Conservation (phyloP, 1,284 basidiomycete species). For the Heterobasidion occidentale region DNA sequence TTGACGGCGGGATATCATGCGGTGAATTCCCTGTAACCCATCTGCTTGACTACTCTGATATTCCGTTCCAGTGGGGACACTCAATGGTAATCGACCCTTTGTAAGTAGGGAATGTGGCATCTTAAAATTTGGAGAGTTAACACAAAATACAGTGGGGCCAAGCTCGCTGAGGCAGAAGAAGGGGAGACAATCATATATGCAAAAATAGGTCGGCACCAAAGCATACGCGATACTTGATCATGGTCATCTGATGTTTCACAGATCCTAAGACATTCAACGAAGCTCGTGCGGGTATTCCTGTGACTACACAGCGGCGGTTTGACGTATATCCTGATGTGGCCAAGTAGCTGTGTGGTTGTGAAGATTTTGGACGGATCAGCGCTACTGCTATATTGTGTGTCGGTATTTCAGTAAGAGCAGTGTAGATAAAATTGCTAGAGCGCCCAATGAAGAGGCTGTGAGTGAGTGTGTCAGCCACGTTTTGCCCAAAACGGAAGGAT, state of each 20-base stretch:
- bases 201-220: conserved; percentile 66
- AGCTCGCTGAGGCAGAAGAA: conserved; percentile 75
- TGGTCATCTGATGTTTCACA: conserved; percentile 24
- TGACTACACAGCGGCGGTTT: conserved; percentile 84
- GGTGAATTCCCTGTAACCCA: conserved; percentile 36
- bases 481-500: background rate
- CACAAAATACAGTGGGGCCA: conserved; percentile 54
- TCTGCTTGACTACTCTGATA: background rate
- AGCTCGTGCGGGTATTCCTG: conserved; percentile 78
- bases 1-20: conserved; percentile 79
- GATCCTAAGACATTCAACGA: conserved; percentile 66
- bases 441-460: background rate
- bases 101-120: conserved; percentile 36
- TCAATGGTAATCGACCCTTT: conserved; percentile 86
- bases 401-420: background rate
- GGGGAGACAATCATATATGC: conserved; percentile 77
- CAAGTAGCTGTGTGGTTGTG: conserved; percentile 2
- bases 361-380: background rate
- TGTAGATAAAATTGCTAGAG: background rate
- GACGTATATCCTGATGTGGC: conserved; percentile 84
- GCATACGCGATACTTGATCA: background rate
- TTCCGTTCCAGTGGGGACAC: conserved; percentile 72
- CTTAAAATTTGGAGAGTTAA: background rate
- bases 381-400: background rate
- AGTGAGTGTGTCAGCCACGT: background rate